Percentiles rank a stretch among this genome's conserved stretches.
These are phyloP conservation scores for Plasmodium ovale DNA, from an alignment of 169 alveolate species.

Conservation along the genomic window DNA sequence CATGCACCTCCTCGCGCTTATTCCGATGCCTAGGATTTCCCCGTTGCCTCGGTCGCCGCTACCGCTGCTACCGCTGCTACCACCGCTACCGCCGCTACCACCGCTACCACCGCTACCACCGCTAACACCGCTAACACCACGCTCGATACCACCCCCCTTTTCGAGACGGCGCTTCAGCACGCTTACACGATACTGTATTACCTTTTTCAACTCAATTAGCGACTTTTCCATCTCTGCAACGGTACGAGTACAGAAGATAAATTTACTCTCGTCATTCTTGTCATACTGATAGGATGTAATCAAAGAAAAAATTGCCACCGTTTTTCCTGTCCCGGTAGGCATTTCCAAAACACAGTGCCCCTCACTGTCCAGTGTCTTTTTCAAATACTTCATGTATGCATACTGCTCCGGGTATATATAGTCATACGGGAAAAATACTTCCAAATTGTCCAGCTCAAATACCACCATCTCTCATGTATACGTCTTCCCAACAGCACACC, in stretches of 20 bases:
- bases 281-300: conserved; percentile 93
- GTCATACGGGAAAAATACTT: conserved; percentile 95
- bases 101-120: conserved; percentile 6
- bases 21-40: conserved; percentile 26
- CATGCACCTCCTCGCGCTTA: conserved; percentile 65
- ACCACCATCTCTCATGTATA: conserved; percentile 87
- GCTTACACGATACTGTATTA: conserved; percentile 87
- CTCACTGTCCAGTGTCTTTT: conserved; percentile 90
- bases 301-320: conserved; percentile 95
- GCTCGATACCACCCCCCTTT: conserved; percentile 81
- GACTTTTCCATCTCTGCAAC: conserved; percentile 99
- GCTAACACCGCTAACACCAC: conserved; percentile 35
- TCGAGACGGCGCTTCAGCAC: not conserved
- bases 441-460: conserved; percentile 92
- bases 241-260: conserved; percentile 94
- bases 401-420: conserved; percentile 96
- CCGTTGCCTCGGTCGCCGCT: not conserved
- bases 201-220: conserved; percentile 93
- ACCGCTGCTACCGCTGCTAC: not conserved
- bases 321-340: conserved; percentile 99
- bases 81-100: not conserved
- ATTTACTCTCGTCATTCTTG: conserved; percentile 89
- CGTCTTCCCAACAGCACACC: too few species aligned
- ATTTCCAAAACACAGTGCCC: conserved; percentile 98
- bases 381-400: conserved; percentile 93